phyloP scores from a whole-genome alignment of 140 eudicot genomes.

The Stevia rebaudiana region DNA sequence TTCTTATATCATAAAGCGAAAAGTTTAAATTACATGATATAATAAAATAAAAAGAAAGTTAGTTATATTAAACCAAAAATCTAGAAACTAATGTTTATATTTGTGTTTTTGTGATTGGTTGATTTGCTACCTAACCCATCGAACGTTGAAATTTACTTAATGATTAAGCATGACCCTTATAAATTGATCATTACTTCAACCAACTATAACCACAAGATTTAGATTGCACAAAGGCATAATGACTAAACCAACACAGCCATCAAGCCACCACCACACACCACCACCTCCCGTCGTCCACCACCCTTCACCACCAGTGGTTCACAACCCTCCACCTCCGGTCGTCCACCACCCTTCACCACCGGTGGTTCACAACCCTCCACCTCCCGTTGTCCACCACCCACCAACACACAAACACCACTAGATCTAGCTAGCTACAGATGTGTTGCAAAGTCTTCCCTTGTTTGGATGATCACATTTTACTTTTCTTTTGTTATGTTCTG shows the following conservation, averaged over 20 bases:
- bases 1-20: too few relatives aligned
- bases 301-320: conserved; percentile 23
- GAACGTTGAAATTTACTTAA: background rate
- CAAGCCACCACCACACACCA: conserved; percentile 15
- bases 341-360: conserved; percentile 19
- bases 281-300: conserved; percentile 26
- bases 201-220: background rate
- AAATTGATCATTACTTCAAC: conserved; percentile 6
- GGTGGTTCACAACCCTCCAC: conserved; percentile 23
- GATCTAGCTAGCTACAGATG: background rate
- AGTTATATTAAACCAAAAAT: background rate
- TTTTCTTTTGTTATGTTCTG: background rate
- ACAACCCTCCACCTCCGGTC: conserved; percentile 26
- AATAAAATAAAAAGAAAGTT: too few relatives aligned
- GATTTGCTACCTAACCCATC: conserved; percentile 7
- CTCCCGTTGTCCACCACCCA: conserved; percentile 22
- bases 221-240: background rate
- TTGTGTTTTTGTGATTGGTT: conserved; percentile 1
- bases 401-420: conserved; percentile 2
- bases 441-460: background rate
- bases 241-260: conserved; percentile 28
- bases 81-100: background rate
- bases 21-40: too few relatives aligned
- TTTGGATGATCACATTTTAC: background rate
- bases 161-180: background rate